A percentile compares a stretch with the other conserved stretches of the same genome.
These are phyloP conservation scores for Poronia punctata DNA, from an alignment of 495 filamentous ascomycete species.

Conservation along the genomic window DNA sequence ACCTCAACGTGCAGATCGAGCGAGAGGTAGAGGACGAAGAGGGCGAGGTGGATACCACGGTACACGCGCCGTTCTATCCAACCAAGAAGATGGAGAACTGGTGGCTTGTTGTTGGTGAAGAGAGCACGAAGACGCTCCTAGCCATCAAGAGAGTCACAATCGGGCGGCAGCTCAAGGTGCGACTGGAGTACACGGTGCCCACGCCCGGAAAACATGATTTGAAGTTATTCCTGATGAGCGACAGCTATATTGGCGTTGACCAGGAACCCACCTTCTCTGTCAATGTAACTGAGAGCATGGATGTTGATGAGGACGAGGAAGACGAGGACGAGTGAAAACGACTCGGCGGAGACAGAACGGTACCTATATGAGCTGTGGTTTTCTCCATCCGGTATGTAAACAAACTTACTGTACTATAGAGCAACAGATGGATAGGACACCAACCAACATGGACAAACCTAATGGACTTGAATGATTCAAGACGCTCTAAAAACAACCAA, in stretches of 20 bases:
- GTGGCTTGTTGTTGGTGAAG: slow-evolving; percentile 94
- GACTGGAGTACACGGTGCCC: slow-evolving; percentile 82
- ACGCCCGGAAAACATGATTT: slow-evolving; percentile 78
- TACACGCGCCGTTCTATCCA: slow-evolving; percentile 95
- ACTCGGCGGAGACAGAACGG: slow-evolving; percentile 12
- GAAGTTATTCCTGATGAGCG: slow-evolving; percentile 92
- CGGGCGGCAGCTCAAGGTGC: slow-evolving; percentile 64
- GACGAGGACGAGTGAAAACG: slow-evolving; percentile 60
- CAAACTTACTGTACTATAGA: slow-evolving; percentile 28
- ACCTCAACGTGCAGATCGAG: slow-evolving; percentile 80
- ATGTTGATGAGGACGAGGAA: slow-evolving; percentile 84
- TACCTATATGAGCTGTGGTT: slow-evolving; percentile 16
- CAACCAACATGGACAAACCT: too few relatives aligned
- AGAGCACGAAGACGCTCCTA: slow-evolving; percentile 74
- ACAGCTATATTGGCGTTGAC: slow-evolving; percentile 96
- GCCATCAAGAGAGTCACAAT: slow-evolving; percentile 95
- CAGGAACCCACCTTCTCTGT: slow-evolving; percentile 87
- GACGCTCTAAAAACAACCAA: too few relatives aligned
- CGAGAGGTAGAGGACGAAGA: slow-evolving; percentile 70
- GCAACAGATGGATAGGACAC: too few relatives aligned
- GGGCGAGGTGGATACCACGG: slow-evolving; percentile 68
- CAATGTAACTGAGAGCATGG: slow-evolving; percentile 84
- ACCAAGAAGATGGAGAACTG: slow-evolving; percentile 88
- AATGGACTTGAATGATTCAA: too few relatives aligned
- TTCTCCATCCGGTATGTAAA: slow-evolving; percentile 11